A percentile compares a stretch with the other conserved stretches of the same genome.
These are phyloP conservation scores for Verticillium nubilum DNA, from an alignment of 2,329 filamentous ascomycete genomes.

Conservation along the genomic window DNA sequence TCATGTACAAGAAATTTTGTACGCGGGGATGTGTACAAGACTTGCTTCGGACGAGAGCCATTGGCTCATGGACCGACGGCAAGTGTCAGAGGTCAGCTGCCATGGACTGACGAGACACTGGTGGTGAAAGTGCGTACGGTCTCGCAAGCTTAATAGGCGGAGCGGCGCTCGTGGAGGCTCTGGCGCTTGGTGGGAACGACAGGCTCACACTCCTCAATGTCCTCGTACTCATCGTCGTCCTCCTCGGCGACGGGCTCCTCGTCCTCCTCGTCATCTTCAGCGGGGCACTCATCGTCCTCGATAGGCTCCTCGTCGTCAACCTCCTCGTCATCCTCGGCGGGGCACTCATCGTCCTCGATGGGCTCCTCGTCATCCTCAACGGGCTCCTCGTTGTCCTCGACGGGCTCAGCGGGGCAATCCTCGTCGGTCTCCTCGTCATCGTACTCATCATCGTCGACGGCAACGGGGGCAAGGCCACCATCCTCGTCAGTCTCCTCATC, in stretches of 20 bases:
- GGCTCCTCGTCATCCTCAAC: background rate
- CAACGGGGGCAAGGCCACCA: background rate
- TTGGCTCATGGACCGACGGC: background rate
- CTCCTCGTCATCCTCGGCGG: background rate
- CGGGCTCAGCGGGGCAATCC: constrained; percentile 9
- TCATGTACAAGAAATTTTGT: constrained; percentile 1
- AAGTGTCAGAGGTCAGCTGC: background rate
- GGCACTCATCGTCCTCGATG: constrained; percentile 1
- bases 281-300: background rate
- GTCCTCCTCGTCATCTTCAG: constrained; percentile 1
- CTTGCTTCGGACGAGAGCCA: background rate
- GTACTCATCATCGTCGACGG: constrained; percentile 1
- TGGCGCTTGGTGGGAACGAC: constrained; percentile 9
- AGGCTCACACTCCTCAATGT: constrained; percentile 1
- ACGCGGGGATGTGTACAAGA: background rate
- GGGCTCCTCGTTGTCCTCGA: background rate
- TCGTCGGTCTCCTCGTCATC: constrained; percentile 6
- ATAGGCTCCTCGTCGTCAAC: background rate
- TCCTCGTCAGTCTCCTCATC: constrained; percentile 2
- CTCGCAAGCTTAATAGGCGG: constrained; percentile 1
- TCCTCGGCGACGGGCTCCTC: background rate
- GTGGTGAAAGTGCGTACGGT: background rate
- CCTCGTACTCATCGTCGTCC: constrained; percentile 3
- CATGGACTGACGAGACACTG: background rate
- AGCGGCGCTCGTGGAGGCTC: constrained; percentile 11